Evolutionary conservation across 495 filamentous ascomycete species (phyloP).

Genomic region (Xylaria telfairii): DNA sequence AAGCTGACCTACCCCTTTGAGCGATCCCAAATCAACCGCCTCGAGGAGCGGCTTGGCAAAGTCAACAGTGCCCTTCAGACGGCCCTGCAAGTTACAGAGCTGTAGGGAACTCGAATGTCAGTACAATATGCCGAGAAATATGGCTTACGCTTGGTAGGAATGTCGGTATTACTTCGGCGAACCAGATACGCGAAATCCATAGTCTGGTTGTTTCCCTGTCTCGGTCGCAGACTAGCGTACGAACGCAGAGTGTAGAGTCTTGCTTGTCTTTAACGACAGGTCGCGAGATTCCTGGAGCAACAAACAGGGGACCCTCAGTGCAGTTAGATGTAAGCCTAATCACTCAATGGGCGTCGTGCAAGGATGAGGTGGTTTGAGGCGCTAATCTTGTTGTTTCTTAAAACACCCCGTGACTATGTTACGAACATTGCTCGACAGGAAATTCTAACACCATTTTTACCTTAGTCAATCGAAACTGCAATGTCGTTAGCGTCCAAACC

Average conservation of each 20-base stretch:
- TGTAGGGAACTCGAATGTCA: not conserved
- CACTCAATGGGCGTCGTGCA: too few species aligned
- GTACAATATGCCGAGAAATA: too few species aligned
- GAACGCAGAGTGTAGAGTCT: not conserved
- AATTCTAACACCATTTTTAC: not conserved
- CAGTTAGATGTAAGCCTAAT: not conserved
- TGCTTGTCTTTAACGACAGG: not conserved
- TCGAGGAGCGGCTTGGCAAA: not conserved
- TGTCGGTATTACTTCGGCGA: not conserved
- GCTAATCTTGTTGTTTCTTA: too few species aligned
- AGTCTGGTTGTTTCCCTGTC: not conserved
- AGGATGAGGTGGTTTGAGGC: too few species aligned
- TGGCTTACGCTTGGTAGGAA: constrained; percentile 8
- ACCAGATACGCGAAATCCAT: not conserved
- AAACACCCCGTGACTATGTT: too few species aligned
- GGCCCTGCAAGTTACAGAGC: not conserved
- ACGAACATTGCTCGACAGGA: too few species aligned
- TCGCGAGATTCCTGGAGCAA: not conserved
- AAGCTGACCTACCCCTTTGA: constrained; percentile 3
- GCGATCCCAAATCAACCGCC: not conserved
- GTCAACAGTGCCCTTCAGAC: constrained; percentile 3
- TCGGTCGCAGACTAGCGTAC: not conserved
- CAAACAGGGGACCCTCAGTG: not conserved
- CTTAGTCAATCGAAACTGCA: not conserved
- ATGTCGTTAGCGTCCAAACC: not conserved